Evolutionary conservation across 139 green algal species (phyloP), one percentile per base, ranked within the genome.

Genomic region (Chlamydomonas applanata): DNA sequence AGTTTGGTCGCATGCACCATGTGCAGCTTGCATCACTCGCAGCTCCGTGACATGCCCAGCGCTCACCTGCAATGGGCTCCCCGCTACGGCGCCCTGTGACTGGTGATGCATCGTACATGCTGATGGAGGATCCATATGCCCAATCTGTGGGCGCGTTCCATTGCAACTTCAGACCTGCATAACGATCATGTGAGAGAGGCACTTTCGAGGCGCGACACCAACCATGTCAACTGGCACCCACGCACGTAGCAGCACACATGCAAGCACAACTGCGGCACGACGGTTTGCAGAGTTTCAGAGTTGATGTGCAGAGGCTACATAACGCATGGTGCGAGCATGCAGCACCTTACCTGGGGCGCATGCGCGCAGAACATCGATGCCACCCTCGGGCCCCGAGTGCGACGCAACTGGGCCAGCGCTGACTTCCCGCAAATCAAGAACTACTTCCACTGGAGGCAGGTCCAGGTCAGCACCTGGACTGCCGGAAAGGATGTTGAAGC

Each of bases 61-160:
- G 2, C 16, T 54, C 33, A 52, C 25, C 33, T 54, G 66, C 66
- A 17, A 88, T 80, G 0, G 83, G 83, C 19, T 88, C 83, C 17
- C 83, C 83, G 16, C 73, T 81, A 1, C 83, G 65, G 0, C 49
- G 27, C 29, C 77, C 77, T 13, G 77, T 82, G 24, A 22, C 30
- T 35, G 27, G 79, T 36, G 54, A 59, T 17, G 40, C 29, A 24
- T 88, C 83, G 40, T 88, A 88, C 62, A 88, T 62, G 2, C 78
- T 85, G 2, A 78, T 71, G 53, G 83, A 82, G 3, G 53, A 53
- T 20, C 82, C 82, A 64, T 71, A 83, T 5, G 71, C 73, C 67
- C 66, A 79, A 2, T 73, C 59, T 3, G 59, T 69, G 14, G 60
- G 49, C 22, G 71, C 29, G 22, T 83, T 56, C 76, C 76, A 81